phyloP scores from a whole-genome alignment of 177 flowering plant genomes.

The Vitis hybrid region DNA sequence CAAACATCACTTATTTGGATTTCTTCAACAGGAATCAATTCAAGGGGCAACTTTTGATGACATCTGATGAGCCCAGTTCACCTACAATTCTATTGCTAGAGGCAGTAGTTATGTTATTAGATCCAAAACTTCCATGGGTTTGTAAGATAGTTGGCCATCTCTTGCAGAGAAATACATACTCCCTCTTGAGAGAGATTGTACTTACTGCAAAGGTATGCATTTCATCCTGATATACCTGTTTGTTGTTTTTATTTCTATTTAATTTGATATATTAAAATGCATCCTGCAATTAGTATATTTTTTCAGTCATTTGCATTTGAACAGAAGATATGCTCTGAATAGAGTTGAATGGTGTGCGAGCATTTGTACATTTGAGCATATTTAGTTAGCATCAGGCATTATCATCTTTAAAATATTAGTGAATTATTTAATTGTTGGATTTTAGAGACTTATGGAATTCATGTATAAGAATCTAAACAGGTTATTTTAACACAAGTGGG shows the following conservation, averaged over 20 bases:
- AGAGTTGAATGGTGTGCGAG: not conserved
- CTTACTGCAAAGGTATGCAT: slow-evolving; percentile 54
- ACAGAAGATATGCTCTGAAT: not conserved
- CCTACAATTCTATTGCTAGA: slow-evolving; percentile 56
- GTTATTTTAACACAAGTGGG: not conserved
- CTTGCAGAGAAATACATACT: slow-evolving; percentile 47
- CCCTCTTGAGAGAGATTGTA: slow-evolving; percentile 64
- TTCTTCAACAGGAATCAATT: slow-evolving; percentile 52
- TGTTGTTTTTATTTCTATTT: not conserved
- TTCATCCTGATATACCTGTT: not conserved
- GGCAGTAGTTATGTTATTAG: slow-evolving; percentile 54
- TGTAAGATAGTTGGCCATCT: slow-evolving; percentile 64
- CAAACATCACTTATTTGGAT: not conserved
- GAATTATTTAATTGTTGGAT: not conserved
- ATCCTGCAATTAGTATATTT: not conserved
- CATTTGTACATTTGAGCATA: not conserved
- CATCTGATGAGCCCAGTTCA: slow-evolving; percentile 35
- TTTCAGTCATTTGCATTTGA: not conserved
- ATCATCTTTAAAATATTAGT: not conserved
- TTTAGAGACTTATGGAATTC: not conserved
- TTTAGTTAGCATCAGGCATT: not conserved
- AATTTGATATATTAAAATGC: not conserved
- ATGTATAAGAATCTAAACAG: not conserved
- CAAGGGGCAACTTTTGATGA: slow-evolving; percentile 59
- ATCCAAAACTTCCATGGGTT: slow-evolving; percentile 80